Evolutionary conservation across 176 grass and related monocot species (phyloP), one percentile per base, ranked within the genome.

Genomic region (Triticum turgidum): DNA sequence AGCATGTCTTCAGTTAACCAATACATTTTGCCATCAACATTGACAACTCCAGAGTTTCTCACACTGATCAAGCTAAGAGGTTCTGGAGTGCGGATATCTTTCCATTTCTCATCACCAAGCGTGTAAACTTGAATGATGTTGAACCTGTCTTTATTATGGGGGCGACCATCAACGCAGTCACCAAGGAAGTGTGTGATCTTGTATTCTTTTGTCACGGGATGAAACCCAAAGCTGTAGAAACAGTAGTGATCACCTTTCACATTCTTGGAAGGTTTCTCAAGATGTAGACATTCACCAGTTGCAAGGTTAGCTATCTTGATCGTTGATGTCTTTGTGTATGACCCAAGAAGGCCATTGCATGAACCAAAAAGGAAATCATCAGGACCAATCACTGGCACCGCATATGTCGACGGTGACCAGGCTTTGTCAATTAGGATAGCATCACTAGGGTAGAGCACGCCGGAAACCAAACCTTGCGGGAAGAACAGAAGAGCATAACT

Each of bases 151-250:
- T 45, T 27, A 25, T 73, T 27, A 73, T 41, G 70, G 70, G 70
- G 12, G 6, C 70, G 39, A 15, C 70, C 70, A 39, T 45, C 3
- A 15, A 15, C 0, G 32, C 51, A 27, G 61, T 85, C 88, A 59
- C 69, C 67, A 14, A 80, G 88, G 42, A 89, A 85, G 77, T 89
- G 88, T n/a, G 74, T 15, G 11, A 89, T 24, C 87, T 85, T 85
- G 69, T 85, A 89, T 85, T 85, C 88, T 85, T 62, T 17, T 25
- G 59, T 76, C 24, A n/a, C 15, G 0, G 88, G 88, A 35, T 85
- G 76, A 85, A 85, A 89, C 25, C 59, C 88, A 85, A 89, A 85
- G 45, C 34, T 81, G 18, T 85, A 89, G 22, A 89, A 78, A 68
- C 74, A 76, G 77, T 75, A 32, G 61, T 45, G 72, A 37, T 85